These are phyloP conservation scores for Gypsophila paniculata DNA, from an alignment of 179 eudicot species.

Conservation along the genomic window DNA sequence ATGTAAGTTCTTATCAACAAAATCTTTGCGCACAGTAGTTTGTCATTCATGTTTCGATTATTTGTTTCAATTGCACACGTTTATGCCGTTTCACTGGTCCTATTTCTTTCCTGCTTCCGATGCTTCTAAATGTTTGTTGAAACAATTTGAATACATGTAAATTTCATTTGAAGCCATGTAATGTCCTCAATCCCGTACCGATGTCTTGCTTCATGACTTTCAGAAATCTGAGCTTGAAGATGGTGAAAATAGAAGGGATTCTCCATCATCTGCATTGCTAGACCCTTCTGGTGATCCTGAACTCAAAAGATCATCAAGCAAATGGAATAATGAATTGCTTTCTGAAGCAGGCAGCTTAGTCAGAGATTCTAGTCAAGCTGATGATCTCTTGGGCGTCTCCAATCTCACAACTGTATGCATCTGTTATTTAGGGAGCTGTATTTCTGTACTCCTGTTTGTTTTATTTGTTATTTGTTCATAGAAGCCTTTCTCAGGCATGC, in stretches of 20 bases:
- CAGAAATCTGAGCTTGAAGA: constrained; percentile 69
- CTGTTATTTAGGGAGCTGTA: neutral
- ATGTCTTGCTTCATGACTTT: constrained; percentile 16
- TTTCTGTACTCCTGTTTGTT: neutral
- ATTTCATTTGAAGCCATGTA: neutral
- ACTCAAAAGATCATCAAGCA: constrained; percentile 65
- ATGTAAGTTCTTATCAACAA: constrained; percentile 41
- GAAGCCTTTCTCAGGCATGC: neutral
- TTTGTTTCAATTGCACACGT: too few species aligned
- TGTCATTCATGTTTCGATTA: too few species aligned
- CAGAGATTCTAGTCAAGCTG: constrained; percentile 64
- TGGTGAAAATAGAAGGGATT: constrained; percentile 46
- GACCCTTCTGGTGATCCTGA: constrained; percentile 46
- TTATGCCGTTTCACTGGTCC: neutral
- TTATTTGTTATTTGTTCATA: neutral
- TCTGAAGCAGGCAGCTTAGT: constrained; percentile 64
- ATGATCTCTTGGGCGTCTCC: constrained; percentile 51
- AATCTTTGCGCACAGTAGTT: neutral
- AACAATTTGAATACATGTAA: neutral
- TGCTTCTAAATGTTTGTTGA: neutral
- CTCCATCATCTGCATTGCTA: constrained; percentile 40
- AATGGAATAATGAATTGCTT: constrained; percentile 51
- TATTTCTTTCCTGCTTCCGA: neutral
- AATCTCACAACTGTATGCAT: constrained; percentile 20
- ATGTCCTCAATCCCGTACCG: neutral